Base-by-base conservation (phyloP, 2,329 filamentous ascomycete species). In the Graphiopsis chlorocephala region DNA sequence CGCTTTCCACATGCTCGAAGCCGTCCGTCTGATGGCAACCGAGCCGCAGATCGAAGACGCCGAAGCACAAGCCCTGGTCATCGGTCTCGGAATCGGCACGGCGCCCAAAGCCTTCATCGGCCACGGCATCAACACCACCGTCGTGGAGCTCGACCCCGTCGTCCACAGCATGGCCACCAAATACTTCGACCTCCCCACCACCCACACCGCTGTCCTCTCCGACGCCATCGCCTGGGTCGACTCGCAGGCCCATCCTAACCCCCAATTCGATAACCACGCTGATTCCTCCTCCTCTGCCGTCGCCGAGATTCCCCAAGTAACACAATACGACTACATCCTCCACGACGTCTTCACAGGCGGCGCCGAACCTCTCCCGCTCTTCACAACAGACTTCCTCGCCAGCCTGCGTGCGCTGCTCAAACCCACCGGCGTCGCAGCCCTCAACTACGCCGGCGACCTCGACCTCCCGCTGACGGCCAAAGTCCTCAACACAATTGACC, bases 291-390 rank as follows among this genome's bases (percentile, higher is more conserved):
- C 52, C 3, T n/a, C 57, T 31, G n/a, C 31, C 14, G 17, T 14
- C 25, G 26, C 15, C 38, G 23, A 31, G 53, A 55, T 28, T 65
- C 59, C 60, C 48, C 17, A 26, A 20, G 11, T 55, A 25, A 28
- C 82, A 82, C 61, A 64, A 29, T 99, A 90, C 76, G 90, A 97
- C 79, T 98, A 97, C 80, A 95, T 99, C 73, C 85, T 99, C 62
- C 95, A 99, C 76, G 95, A 99, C 71, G 95, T 99, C 26, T 99
- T 99, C 76, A 99, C 95, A 0, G 95, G 95, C 26, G 95, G 95
- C 61, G 93, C 93, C 0, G 95, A 98, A 76, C 95, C 95, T 0
- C 87, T 93, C 2, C 83, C 88, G 8, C 86, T 99, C 8, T 99
- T 99, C 78, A 98, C 93, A 0, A 77, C 88, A 5, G 90, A 95